Conservation (phyloP, 2,329 filamentous ascomycete genomes). For the Massarina eburnea region DNA sequence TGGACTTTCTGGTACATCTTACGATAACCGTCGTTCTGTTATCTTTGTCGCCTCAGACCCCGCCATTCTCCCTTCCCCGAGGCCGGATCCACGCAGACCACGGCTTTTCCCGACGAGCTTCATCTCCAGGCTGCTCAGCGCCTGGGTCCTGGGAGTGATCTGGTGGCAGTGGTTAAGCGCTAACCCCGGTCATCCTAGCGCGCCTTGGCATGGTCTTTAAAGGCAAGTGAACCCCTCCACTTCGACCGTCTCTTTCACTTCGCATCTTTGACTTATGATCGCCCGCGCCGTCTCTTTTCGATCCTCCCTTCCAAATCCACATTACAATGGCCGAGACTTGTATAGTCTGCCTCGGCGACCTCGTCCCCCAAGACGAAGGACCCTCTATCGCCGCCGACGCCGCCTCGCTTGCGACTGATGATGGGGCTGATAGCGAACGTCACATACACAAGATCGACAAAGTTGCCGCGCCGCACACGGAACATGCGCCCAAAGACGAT, state of each 20-base stretch:
- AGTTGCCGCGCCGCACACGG: conserved; percentile 10
- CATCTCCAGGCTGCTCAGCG: too few relatives aligned
- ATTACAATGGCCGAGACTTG: conserved; percentile 65
- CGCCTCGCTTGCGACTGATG: conserved; percentile 24
- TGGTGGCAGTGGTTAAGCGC: not conserved
- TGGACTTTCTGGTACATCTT: not conserved
- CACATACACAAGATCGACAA: conserved; percentile 16
- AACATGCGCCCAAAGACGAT: conserved; percentile 40
- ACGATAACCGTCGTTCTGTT: not conserved
- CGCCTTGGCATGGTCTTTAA: not conserved
- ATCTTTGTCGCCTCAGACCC: not conserved
- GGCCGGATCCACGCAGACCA: not conserved
- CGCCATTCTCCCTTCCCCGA: not conserved
- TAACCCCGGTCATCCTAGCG: not conserved
- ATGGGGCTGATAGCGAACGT: conserved; percentile 26
- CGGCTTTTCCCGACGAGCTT: not conserved
- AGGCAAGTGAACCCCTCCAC: not conserved
- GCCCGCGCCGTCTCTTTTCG: conserved; percentile 25
- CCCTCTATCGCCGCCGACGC: conserved; percentile 24
- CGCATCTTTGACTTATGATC: conserved; percentile 39
- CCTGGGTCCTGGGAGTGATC: not conserved
- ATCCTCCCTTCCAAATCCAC: conserved; percentile 20
- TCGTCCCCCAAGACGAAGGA: conserved; percentile 59
- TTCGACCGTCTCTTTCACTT: conserved; percentile 13
- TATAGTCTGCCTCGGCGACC: conserved; percentile 72